Evolutionary conservation across 2,329 filamentous ascomycete genomes (phyloP), one percentile per base, ranked within the genome.

Genomic region (Dothideomycetes sp.): DNA sequence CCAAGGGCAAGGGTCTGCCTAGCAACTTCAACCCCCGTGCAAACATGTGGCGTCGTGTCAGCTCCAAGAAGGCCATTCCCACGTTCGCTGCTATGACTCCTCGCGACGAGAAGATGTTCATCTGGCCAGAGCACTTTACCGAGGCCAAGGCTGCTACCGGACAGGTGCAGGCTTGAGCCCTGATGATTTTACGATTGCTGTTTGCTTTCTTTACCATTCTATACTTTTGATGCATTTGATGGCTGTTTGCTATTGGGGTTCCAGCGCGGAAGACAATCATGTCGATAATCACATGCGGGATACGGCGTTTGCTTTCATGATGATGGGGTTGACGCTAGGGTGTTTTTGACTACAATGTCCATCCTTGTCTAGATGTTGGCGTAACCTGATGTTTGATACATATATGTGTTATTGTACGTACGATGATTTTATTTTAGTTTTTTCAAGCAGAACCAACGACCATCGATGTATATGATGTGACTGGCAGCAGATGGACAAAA

Each of bases 21-120:
- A 68, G 63, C 7, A 65, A 69, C 49, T 82, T 80, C 64, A 82
- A 82, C 60, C 78, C 78, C 6, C 67, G 78, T 30, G 79, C 77
- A 19, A 81, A 82, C 57, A 66, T 82, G 63, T 82, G 79, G 79
- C 64, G 79, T 39, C 66, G 76, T 19, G 69, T 75, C 30, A 75
- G 70, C 23, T 78, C 73, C 61, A 72, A 70, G 61, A 67, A 64
- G 30, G 68, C 71, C 25, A 71, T 70, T 31, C 71, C 71, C 3
- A 53, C 64, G 13, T 67, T 71, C 35, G 61, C 70, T 12, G 65
- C 67, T 33, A 63, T 67, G 40, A 72, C 70, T 2, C 75, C 76
- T 1, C 64, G 63, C 18, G 76, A 79, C 51, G 75, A 80, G 56
- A 75, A 72, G 62, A 73, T 75, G 62, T 73, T 78, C 50, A 58